A percentile compares a stretch with the other conserved stretches of the same genome.
phyloP scores from a whole-genome alignment of 2,329 filamentous ascomycete genomes.

The Xylariaceae sp. region DNA sequence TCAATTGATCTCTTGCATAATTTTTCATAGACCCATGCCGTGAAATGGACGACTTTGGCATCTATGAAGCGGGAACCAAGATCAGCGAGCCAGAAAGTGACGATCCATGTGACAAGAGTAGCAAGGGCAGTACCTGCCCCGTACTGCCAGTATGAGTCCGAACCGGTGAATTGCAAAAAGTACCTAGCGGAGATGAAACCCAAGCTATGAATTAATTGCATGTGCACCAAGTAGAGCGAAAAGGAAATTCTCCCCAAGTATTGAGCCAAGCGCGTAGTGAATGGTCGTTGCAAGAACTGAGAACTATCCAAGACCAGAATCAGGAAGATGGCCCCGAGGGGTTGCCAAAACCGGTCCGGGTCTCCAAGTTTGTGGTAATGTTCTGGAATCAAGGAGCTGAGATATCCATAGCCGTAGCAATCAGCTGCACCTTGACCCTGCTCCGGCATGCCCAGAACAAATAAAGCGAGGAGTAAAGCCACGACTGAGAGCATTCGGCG shows the following conservation, averaged over 20 bases:
- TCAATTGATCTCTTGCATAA: slow-evolving; percentile 8
- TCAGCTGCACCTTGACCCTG: slow-evolving; percentile 16
- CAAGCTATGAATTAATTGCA: slow-evolving; percentile 25
- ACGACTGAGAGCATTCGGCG: not conserved
- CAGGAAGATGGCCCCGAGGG: slow-evolving; percentile 26
- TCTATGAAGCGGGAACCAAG: slow-evolving; percentile 24
- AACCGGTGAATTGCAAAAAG: slow-evolving; percentile 13
- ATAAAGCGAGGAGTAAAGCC: slow-evolving; percentile 15
- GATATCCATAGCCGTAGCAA: slow-evolving; percentile 21
- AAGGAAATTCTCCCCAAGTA: slow-evolving; percentile 31
- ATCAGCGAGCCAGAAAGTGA: slow-evolving; percentile 22
- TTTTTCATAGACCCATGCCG: slow-evolving; percentile 18
- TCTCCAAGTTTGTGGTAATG: slow-evolving; percentile 11
- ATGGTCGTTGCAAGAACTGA: slow-evolving; percentile 25
- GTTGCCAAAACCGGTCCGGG: slow-evolving; percentile 29
- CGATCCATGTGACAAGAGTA: slow-evolving; percentile 12
- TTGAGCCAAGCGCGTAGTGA: slow-evolving; percentile 28
- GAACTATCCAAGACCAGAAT: slow-evolving; percentile 24
- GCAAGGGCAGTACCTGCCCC: slow-evolving; percentile 13
- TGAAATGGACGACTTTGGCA: slow-evolving; percentile 20
- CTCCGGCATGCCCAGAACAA: slow-evolving; percentile 26
- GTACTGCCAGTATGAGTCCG: slow-evolving; percentile 15
- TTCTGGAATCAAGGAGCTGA: slow-evolving; percentile 21
- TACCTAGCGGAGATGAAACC: slow-evolving; percentile 16
- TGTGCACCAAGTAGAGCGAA: slow-evolving; percentile 30